phyloP scores from a whole-genome alignment of 192 early-diverging fungal species.

The Coemansia sp. region DNA sequence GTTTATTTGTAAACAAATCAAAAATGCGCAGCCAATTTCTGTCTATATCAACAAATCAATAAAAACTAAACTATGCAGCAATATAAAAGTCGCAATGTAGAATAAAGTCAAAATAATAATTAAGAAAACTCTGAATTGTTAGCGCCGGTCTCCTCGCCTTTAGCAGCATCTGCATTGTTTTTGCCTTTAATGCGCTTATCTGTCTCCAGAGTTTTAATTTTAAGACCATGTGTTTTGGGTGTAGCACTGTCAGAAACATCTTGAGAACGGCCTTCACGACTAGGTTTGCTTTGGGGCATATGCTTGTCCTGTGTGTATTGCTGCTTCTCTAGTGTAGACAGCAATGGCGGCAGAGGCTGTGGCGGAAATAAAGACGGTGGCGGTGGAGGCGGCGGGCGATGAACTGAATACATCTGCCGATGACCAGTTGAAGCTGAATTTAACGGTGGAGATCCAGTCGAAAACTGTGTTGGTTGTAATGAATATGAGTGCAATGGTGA shows the following conservation, averaged over 20 bases:
- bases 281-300: background rate
- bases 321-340: background rate
- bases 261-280: background rate
- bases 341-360: background rate
- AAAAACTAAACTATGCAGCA: background rate
- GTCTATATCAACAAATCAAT: background rate
- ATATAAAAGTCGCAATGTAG: background rate
- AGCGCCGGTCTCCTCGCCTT: background rate
- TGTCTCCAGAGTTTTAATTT: background rate
- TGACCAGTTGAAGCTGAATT: background rate
- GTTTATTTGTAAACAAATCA: background rate
- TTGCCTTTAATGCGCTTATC: background rate
- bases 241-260: background rate
- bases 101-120: background rate
- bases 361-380: background rate
- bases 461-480: too few relatives aligned
- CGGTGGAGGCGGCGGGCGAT: constrained; percentile 1
- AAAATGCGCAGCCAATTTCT: too few relatives aligned
- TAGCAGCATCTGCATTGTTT: background rate
- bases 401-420: background rate
- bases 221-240: background rate
- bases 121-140: background rate
- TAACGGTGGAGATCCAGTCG: background rate
- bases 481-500: background rate
- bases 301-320: background rate